Evolutionary conservation across 2,329 filamentous ascomycete species (phyloP), one percentile per base, ranked within the genome.

Genomic region (Elsinoe fawcettii): DNA sequence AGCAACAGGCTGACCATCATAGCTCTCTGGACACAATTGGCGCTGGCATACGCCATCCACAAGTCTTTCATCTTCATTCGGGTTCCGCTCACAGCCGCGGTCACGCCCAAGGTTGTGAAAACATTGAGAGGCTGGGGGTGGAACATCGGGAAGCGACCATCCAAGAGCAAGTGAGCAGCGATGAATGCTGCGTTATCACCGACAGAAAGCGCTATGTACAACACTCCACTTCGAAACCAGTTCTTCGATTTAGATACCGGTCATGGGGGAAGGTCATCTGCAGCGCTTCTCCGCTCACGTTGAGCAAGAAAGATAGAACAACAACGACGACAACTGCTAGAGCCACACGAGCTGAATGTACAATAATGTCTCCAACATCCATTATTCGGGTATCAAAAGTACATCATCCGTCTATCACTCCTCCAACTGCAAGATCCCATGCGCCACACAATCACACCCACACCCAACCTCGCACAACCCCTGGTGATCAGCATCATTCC

Each of bases 1-100:
- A 27, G 20, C 14, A 41, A 5, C 16, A 12, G 11, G 51, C 46
- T n/a, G 27, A 23, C 23, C 43, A 37, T 51, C 22, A 34, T 62
- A 86, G 83, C 81, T 66, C 75, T 87, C 53, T 86, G 83, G 82
- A 97, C 93, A 7, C 90, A 96, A 69, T 77, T 99, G 27, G 90
- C 89, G 14, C 80, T 99, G 51, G 93, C 93, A 11, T 99, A 99
- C 68, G 92, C 92, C 25, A 89, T 99, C 59, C 93, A 99, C 78
- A 99, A 99, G 75, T 95, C 88, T 65, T 90, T 97, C 71, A 96
- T 99, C 66, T 96, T 99, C 72, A 72, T 97, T 63, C 83, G 93
- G n/a, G 90, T 99, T 8, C 93, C 93, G 7, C 74, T 97, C 62
- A 93, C 93, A 1, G 90, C 89, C 11, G 92, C 90, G 2, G 79